Evolutionary conservation across 257 asterid genomes (phyloP).

Genomic region (Lycium barbarum): DNA sequence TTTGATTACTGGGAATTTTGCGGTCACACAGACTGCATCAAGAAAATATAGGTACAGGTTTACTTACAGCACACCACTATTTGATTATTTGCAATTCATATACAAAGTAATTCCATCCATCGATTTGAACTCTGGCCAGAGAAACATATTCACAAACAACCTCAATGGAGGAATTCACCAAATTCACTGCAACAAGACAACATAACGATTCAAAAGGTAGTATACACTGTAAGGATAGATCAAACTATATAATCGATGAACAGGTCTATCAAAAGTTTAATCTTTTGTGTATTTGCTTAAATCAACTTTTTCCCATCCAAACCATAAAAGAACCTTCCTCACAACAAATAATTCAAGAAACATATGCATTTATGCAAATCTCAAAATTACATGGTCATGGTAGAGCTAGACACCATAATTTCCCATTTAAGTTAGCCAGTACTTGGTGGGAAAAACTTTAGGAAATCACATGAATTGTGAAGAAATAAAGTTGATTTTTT

Average conservation of each 20-base stretch:
- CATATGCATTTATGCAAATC: not conserved
- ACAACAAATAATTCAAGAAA: not conserved
- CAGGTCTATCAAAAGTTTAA: not conserved
- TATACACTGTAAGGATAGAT: not conserved
- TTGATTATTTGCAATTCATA: not conserved
- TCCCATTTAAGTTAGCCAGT: not conserved
- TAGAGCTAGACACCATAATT: not conserved
- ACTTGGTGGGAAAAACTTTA: not conserved
- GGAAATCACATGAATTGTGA: not conserved
- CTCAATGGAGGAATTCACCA: not conserved
- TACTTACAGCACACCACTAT: conserved; percentile 4
- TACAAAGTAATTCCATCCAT: conserved; percentile 4
- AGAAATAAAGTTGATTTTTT: no score
- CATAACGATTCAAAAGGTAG: not conserved
- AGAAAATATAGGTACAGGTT: conserved; percentile 10
- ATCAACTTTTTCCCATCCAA: not conserved
- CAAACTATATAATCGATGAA: not conserved
- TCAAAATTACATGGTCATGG: not conserved
- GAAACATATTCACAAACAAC: not conserved
- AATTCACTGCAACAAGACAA: conserved; percentile 17
- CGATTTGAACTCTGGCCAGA: not conserved
- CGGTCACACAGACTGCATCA: not conserved
- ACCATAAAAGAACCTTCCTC: not conserved
- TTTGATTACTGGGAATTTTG: not conserved
- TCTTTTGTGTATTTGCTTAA: not conserved